Base-by-base conservation (phyloP, 108 stramenopile genomes). In the Thalassiosira profunda region DNA sequence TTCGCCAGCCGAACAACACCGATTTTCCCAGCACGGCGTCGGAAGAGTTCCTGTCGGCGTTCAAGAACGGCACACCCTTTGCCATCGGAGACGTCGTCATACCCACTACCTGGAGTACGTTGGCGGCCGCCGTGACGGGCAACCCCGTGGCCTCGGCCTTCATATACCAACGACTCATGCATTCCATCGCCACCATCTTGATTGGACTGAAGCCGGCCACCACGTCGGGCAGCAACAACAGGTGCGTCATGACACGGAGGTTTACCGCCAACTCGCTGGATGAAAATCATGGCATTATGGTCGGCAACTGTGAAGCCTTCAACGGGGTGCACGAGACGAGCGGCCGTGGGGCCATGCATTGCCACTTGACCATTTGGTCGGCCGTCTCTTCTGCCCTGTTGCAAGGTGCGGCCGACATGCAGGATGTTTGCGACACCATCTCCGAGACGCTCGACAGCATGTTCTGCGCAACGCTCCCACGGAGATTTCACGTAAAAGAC, bases 121-220 rank as follows among this genome's bases (percentile, higher is more conserved):
- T 63, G n/a, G 61, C 61, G 34, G 4, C 7, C 9, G 23, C 15
- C 3, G 43, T 44, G 1, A 63, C 30, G 5, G 8, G 14, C 3
- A 63, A 63, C 34, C 61, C 61, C 18, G 61, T 46, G 12, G 44
- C 61, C 28, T 43, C 61, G 2, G 43, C 45, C 4, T 45, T 63
- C 10, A 44, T 63, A 3, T 63, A 63, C 44, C 46, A 63, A 63
- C 42, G 26, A 25, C 23, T 63, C 1, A 40, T 63, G 9, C 48
- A 63, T 30, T 46, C 30, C 24, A 63, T 46, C 9, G 25, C 48
- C 4, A 45, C 4, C 46, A 63, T 63, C 18, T 34, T 63, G 6
- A 44, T 63, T 26, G 61, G 61, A 8, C 26, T 63, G 28, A 63
- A 45, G 18, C 61, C 61, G 20, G 17, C 45, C 2, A 63, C 18